A percentile compares a stretch with the other conserved stretches of the same genome.
These are phyloP conservation scores for Thelephora terrestris DNA, from an alignment of 1,284 basidiomycete species.

Conservation along the genomic window DNA sequence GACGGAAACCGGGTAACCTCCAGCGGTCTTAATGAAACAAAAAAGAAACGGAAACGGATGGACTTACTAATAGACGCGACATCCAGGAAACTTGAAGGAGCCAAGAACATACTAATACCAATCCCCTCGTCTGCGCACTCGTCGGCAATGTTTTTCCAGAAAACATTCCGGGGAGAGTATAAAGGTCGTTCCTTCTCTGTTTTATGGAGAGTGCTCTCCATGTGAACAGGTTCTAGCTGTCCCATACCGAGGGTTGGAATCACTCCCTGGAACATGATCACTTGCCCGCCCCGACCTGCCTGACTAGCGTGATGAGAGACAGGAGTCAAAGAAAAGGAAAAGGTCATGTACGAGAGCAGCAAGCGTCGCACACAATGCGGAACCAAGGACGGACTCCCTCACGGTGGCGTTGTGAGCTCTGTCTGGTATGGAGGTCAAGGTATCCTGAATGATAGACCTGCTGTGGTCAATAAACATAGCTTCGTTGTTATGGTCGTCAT, in stretches of 20 bases:
- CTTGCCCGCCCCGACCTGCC: conserved; percentile 79
- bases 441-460: conserved; percentile 48
- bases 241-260: conserved; percentile 78
- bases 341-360: conserved; percentile 53
- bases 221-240: conserved; percentile 39
- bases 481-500: not conserved
- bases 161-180: conserved; percentile 65
- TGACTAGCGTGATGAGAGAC: conserved; percentile 20
- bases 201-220: conserved; percentile 73
- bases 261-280: conserved; percentile 74
- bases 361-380: conserved; percentile 67
- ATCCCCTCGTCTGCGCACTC: conserved; percentile 87
- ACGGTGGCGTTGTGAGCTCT: conserved; percentile 48
- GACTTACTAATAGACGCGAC: conserved; percentile 74
- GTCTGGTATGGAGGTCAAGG: conserved; percentile 59
- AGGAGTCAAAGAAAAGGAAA: conserved; percentile 3
- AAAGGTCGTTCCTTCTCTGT: conserved; percentile 84
- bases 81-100: conserved; percentile 78
- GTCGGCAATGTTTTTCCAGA: conserved; percentile 79
- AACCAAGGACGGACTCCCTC: conserved; percentile 65
- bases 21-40: not conserved
- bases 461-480: conserved; percentile 6
- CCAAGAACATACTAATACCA: conserved; percentile 86
- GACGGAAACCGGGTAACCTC: conserved; percentile 57
- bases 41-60: not conserved